Evolutionary conservation across 306 rosid genomes (phyloP).

Genomic region (Gleditsia sinensis): DNA sequence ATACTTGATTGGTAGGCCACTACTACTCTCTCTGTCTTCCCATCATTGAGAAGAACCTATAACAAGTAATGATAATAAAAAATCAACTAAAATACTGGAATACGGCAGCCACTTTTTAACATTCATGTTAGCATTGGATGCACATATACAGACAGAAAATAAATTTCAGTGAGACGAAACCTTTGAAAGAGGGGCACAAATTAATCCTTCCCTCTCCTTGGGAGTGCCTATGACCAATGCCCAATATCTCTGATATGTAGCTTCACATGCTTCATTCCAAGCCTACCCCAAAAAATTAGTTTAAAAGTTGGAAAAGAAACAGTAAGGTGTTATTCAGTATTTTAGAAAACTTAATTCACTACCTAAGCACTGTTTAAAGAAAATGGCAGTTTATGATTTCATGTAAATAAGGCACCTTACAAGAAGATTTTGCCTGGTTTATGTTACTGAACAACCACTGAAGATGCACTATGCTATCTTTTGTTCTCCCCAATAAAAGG

Average conservation of each 20-base stretch:
- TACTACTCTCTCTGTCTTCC: slow-evolving; percentile 92
- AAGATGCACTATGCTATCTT: slow-evolving; percentile 71
- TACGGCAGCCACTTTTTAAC: neutral
- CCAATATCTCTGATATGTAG: slow-evolving; percentile 86
- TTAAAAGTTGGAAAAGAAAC: slow-evolving; percentile 12
- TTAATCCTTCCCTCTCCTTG: slow-evolving; percentile 78
- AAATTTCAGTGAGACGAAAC: slow-evolving; percentile 44
- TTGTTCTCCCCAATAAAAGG: slow-evolving; percentile 79
- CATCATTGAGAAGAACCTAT: slow-evolving; percentile 89
- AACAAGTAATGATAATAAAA: slow-evolving; percentile 18
- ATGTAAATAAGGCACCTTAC: slow-evolving; percentile 52
- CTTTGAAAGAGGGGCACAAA: slow-evolving; percentile 89
- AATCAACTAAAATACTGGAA: slow-evolving; percentile 25
- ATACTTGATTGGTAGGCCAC: slow-evolving; percentile 71
- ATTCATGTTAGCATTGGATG: slow-evolving; percentile 24
- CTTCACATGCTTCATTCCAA: slow-evolving; percentile 77
- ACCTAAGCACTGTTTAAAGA: neutral
- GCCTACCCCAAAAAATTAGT: slow-evolving; percentile 48
- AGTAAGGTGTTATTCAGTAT: neutral
- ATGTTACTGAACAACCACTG: slow-evolving; percentile 71
- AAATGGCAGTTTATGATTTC: slow-evolving; percentile 10
- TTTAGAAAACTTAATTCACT: slow-evolving; percentile 11
- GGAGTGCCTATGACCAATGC: slow-evolving; percentile 92
- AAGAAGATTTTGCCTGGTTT: slow-evolving; percentile 56
- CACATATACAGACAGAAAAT: neutral